Evolutionary conservation across 2,329 filamentous ascomycete genomes (phyloP).

Genomic region (Fusarium mundagurra): DNA sequence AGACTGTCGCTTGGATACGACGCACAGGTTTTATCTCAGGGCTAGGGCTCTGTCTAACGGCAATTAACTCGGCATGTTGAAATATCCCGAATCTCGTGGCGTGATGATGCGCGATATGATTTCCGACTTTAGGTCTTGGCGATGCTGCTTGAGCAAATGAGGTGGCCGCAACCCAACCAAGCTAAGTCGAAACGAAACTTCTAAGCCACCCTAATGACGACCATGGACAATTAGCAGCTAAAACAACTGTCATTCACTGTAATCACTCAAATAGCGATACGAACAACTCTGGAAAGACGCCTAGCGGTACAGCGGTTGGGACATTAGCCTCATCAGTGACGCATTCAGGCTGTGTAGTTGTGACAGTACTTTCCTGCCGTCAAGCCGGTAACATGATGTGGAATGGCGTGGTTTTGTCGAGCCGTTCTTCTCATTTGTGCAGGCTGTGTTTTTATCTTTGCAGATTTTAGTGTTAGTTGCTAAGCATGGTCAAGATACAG

Average conservation of each 20-base stretch:
- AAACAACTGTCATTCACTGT: no score
- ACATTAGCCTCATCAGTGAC: not conserved
- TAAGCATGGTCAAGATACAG: not conserved
- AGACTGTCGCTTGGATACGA: fast-evolving
- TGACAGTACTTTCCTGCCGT: not conserved
- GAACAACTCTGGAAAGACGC: not conserved
- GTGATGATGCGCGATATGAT: not conserved
- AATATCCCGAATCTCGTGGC: not conserved
- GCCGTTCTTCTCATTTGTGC: not conserved
- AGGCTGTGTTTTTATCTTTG: not conserved
- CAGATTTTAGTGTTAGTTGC: not conserved
- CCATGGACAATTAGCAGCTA: not conserved
- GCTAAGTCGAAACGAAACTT: slow-evolving; percentile 9
- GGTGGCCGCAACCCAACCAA: not conserved
- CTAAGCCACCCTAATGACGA: slow-evolving; percentile 39
- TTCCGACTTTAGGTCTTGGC: slow-evolving; percentile 8
- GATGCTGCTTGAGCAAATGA: not conserved
- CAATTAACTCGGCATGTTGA: not conserved
- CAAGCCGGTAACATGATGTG: not conserved
- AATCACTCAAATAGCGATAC: not conserved
- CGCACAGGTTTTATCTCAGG: not conserved
- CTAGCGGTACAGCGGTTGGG: no score
- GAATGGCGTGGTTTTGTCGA: not conserved
- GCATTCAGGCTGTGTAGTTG: slow-evolving; percentile 5
- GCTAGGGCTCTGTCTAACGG: no score